Conservation (phyloP, 768 basidiomycete genomes). For the Gymnopilus dilepis region DNA sequence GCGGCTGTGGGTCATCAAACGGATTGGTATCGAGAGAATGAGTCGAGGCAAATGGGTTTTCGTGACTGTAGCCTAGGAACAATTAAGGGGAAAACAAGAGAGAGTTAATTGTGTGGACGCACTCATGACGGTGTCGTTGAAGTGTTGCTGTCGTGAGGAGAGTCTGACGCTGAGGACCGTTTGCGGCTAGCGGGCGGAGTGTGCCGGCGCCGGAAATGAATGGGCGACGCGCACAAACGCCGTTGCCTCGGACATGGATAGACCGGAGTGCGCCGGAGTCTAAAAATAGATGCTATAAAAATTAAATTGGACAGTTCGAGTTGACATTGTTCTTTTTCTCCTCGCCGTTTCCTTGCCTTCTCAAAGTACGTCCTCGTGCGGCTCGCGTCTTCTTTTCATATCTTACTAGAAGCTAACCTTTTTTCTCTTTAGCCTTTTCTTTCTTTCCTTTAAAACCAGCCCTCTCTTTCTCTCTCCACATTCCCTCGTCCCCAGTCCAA, state of each 20-base stretch:
- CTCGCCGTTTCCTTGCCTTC: conserved; percentile 32
- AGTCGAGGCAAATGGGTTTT: conserved; percentile 86
- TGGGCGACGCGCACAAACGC: conserved; percentile 18
- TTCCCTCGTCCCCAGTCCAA: conserved; percentile 28
- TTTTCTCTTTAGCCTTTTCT: conserved; percentile 26
- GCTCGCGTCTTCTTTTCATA: conserved; percentile 27
- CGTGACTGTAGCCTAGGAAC: conserved; percentile 43
- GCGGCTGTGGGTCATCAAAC: conserved; percentile 79
- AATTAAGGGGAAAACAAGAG: conserved; percentile 11
- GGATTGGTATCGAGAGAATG: conserved; percentile 88
- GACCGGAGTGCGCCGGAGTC: conserved; percentile 13
- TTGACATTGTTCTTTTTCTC: conserved; percentile 27
- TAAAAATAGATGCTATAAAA: conserved; percentile 24
- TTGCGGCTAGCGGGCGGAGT: neutral
- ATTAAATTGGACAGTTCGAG: conserved; percentile 19
- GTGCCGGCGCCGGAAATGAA: conserved; percentile 4
- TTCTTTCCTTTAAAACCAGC: conserved; percentile 31
- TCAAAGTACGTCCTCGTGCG: conserved; percentile 37
- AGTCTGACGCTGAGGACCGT: neutral
- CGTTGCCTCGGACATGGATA: conserved; percentile 27
- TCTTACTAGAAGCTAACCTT: conserved; percentile 32
- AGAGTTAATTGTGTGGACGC: conserved; percentile 21
- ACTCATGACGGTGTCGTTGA: conserved; percentile 38
- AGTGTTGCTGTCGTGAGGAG: conserved; percentile 19
- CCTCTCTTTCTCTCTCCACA: conserved; percentile 32